Evolutionary conservation across 345 rosid species (phyloP), one percentile per base, ranked within the genome.

Genomic region (Citrus medica): DNA sequence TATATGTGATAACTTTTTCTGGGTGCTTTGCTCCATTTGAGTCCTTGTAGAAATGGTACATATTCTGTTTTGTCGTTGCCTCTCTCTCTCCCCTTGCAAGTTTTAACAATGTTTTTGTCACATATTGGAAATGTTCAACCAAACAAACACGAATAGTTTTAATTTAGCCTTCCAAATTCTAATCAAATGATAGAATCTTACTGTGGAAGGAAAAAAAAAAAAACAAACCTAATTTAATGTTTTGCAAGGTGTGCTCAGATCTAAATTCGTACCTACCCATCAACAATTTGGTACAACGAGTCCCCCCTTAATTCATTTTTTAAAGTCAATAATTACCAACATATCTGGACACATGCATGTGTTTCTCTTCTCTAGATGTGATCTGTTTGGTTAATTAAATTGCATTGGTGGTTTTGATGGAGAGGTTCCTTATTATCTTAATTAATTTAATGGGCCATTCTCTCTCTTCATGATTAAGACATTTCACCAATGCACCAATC

Each of bases 381-480:
- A 75, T 30, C 32, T 3, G 6, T 30, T 22, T 5, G 25, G 51
- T 37, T 76, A 28, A 48, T 68, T 66, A 56, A 35, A 16, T 38
- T 3, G 58, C 21, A 40, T 17, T 27, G 21, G 58, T 65, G 79
- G 35, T 53, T 67, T 38, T 67, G 46, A 55, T 25, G 38, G 48
- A 64, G 17, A 24, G 17, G 73, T 76, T 16, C 30, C 51, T 46
- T 76, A 2, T 40, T 28, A 72, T 53, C 3, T 79, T 65, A 42
- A 37, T 27, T 27, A 56, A 74, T 60, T 58, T 51, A 22, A 13
- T 55, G 40, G 42, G 53, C 65, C 17, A 10, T 17, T 64, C 10
- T 58, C 5, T 62, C 53, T 67, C 53, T 64, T 48, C 70, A 73
- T 59, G 85, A 82, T 77, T 71, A 60, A 22, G 85, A 79, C 82